A percentile compares a stretch with the other conserved stretches of the same genome.
Evolutionary conservation across 768 basidiomycete species (phyloP).

Genomic region (Leccinum imitatum): DNA sequence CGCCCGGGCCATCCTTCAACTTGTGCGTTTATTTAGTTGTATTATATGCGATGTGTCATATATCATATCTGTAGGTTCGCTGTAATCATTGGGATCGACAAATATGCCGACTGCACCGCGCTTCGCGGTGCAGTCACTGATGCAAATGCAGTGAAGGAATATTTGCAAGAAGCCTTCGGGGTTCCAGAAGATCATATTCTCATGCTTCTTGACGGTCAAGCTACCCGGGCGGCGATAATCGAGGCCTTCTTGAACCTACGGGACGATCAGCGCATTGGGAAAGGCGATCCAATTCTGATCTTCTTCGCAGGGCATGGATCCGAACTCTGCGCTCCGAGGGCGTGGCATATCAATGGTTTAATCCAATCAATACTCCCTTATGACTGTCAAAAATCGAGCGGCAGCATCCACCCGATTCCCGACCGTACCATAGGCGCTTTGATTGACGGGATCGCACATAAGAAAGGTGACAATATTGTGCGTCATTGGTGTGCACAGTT

Average conservation of each 20-base stretch:
- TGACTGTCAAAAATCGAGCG: constrained; percentile 25
- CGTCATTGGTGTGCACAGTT: constrained; percentile 8
- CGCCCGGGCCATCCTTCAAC: not conserved
- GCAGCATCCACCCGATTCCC: constrained; percentile 36
- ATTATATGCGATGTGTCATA: not conserved
- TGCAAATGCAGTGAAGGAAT: constrained; percentile 38
- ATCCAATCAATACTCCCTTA: constrained; percentile 33
- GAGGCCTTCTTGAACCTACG: constrained; percentile 23
- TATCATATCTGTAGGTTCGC: constrained; percentile 25
- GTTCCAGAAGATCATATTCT: constrained; percentile 36
- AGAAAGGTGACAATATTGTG: constrained; percentile 46
- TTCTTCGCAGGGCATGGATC: constrained; percentile 48
- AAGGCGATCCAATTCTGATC: constrained; percentile 38
- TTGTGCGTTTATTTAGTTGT: not conserved
- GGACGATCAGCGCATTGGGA: constrained; percentile 22
- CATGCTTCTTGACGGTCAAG: constrained; percentile 37
- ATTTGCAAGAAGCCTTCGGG: constrained; percentile 21
- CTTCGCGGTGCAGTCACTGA: constrained; percentile 40
- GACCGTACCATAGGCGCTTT: constrained; percentile 42
- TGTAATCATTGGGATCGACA: constrained; percentile 45
- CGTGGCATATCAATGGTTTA: constrained; percentile 24
- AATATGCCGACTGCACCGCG: constrained; percentile 30
- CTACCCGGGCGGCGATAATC: constrained; percentile 38
- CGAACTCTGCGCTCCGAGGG: constrained; percentile 30
- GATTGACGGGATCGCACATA: constrained; percentile 36